phyloP scores from a whole-genome alignment of 148 eudicot species.

The Spergularia marina region DNA sequence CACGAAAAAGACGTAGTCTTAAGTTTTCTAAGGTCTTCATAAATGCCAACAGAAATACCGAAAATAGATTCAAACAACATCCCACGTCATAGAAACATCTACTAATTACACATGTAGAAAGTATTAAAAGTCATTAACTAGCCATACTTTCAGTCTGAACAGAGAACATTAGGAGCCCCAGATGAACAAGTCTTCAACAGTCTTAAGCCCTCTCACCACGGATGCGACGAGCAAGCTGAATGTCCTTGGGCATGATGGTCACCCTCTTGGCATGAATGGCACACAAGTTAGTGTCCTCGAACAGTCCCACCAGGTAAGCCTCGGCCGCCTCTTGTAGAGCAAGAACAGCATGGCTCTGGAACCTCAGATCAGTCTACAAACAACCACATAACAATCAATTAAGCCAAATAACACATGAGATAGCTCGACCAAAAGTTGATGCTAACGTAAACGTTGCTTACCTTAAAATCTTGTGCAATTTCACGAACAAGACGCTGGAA shows the following conservation, averaged over 20 bases:
- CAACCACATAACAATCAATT: neutral
- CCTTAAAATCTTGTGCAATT: slow-evolving; percentile 36
- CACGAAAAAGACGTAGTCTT: neutral
- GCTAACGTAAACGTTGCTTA: neutral
- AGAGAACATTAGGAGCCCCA: neutral
- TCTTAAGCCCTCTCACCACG: slow-evolving; percentile 31
- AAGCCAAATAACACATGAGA: neutral
- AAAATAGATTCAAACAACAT: neutral
- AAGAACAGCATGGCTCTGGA: slow-evolving; percentile 33
- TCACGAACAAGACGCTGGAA: slow-evolving; percentile 33
- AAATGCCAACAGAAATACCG: slow-evolving; percentile 1
- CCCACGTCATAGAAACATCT: neutral
- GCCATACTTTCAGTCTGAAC: slow-evolving; percentile 1
- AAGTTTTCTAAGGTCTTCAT: slow-evolving; percentile 10
- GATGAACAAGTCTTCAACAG: neutral
- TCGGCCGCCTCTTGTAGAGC: slow-evolving; percentile 33
- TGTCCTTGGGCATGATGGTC: slow-evolving; percentile 33
- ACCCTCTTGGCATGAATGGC: slow-evolving; percentile 35
- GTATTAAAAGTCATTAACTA: neutral
- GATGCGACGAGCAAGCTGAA: slow-evolving; percentile 33
- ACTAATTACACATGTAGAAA: slow-evolving; percentile 16
- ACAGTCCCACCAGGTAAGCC: slow-evolving; percentile 32
- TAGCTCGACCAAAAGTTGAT: neutral
- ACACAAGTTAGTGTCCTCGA: slow-evolving; percentile 31
- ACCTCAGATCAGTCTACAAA: slow-evolving; percentile 32